Conservation (phyloP, 2,329 filamentous ascomycete species). For the Setomelanomma holmii region DNA sequence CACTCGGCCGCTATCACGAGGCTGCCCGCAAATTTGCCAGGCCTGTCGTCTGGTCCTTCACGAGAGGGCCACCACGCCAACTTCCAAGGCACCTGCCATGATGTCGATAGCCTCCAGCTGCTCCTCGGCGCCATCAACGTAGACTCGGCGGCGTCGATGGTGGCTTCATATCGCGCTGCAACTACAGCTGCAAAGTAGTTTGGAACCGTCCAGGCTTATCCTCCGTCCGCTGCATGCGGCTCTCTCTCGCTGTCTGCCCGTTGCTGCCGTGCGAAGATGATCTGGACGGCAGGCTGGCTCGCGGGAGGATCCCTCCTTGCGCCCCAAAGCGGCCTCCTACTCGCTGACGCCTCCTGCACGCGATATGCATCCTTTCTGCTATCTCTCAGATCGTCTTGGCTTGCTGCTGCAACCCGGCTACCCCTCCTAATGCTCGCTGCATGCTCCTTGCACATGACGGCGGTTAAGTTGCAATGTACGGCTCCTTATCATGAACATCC, state of each 20-base stretch:
- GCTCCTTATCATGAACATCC: not conserved
- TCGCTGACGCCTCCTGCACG: constrained; percentile 24
- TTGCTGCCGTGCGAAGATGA: constrained; percentile 7
- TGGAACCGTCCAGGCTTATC: constrained; percentile 3
- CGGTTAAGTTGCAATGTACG: constrained; percentile 11
- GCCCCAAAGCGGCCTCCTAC: constrained; percentile 4
- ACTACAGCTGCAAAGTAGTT: constrained; percentile 1
- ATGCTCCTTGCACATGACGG: constrained; percentile 15
- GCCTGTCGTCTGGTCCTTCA: not conserved
- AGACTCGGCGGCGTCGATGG: not conserved
- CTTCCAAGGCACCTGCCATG: constrained; percentile 3
- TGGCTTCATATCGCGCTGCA: constrained; percentile 1
- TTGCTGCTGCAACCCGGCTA: constrained; percentile 24
- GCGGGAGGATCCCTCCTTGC: constrained; percentile 11
- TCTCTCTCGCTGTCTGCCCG: constrained; percentile 12
- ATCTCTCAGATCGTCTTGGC: constrained; percentile 30
- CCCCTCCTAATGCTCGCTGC: constrained; percentile 10
- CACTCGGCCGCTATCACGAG: constrained; percentile 4
- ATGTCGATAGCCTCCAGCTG: not conserved
- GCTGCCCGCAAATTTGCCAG: constrained; percentile 9
- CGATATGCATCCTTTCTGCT: constrained; percentile 19
- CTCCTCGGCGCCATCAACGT: not conserved
- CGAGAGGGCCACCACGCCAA: not conserved
- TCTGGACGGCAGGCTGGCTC: constrained; percentile 1
- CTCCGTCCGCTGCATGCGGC: constrained; percentile 11